phyloP scores from a whole-genome alignment of 2,329 filamentous ascomycete genomes.

The Clarireedia paspali region DNA sequence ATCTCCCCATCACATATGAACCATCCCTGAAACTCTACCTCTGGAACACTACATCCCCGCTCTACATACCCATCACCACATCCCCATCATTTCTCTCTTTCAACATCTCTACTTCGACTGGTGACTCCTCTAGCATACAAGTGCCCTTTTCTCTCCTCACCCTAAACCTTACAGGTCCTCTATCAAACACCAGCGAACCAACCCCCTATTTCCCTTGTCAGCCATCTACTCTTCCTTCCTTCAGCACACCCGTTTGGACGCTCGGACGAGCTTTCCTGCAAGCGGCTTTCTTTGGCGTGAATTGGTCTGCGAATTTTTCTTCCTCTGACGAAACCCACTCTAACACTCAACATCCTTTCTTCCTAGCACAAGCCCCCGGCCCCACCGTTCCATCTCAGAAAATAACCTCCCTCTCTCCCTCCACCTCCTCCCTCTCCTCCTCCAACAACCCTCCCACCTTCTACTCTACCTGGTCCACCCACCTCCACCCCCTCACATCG shows the following conservation, averaged over 20 bases:
- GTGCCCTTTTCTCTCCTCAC: neutral
- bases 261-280: neutral
- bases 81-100: constrained; percentile 32
- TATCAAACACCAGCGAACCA: neutral
- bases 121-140: neutral
- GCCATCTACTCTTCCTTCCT: constrained; percentile 13
- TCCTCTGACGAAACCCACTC: neutral
- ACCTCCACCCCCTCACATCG: neutral
- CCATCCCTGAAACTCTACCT: constrained; percentile 27
- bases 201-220: constrained; percentile 16
- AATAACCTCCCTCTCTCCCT: neutral
- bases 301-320: neutral
- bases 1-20: constrained; percentile 28
- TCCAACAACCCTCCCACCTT: neutral
- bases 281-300: neutral
- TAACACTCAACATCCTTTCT: neutral
- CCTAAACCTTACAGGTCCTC: neutral
- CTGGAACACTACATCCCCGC: constrained; percentile 26
- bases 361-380: constrained; percentile 1
- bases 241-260: neutral
- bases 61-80: constrained; percentile 26
- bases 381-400: neutral
- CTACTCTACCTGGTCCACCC: neutral
- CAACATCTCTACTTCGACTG: constrained; percentile 23
- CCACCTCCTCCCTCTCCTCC: neutral